A percentile compares a stretch with the other conserved stretches of the same genome.
phyloP scores from a whole-genome alignment of 352 stramenopile species.

The Phytophthora vignae region DNA sequence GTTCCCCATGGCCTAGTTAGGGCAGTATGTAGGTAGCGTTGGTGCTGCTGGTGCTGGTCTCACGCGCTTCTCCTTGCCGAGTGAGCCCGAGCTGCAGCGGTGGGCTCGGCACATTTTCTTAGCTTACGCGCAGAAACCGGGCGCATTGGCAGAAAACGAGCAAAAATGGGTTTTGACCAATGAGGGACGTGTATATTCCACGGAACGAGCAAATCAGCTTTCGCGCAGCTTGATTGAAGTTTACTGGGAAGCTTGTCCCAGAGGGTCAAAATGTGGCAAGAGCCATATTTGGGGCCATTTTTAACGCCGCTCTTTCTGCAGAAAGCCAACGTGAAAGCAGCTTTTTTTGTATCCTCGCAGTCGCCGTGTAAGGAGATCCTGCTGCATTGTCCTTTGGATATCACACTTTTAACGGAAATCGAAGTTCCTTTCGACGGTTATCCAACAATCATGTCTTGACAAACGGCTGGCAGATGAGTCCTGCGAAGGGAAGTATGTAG shows the following conservation, averaged over 20 bases:
- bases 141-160: background rate
- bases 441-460: too few species aligned
- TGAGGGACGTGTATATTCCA: background rate
- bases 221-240: slow-evolving; percentile 15
- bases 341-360: too few species aligned
- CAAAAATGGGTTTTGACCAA: background rate
- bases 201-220: slow-evolving; percentile 1
- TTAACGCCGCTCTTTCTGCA: too few species aligned
- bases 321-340: too few species aligned
- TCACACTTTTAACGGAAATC: too few species aligned
- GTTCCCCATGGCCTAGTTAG: slow-evolving; percentile 69
- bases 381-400: too few species aligned
- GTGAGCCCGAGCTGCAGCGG: slow-evolving; percentile 11
- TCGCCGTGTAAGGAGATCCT: too few species aligned
- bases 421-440: too few species aligned
- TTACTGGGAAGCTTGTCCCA: slow-evolving; percentile 11
- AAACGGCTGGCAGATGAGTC: too few species aligned
- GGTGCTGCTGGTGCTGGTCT: background rate
- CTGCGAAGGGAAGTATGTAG: too few species aligned
- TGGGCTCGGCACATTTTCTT: slow-evolving; percentile 31
- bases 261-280: background rate
- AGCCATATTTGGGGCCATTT: too few species aligned
- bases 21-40: too few species aligned
- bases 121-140: slow-evolving; percentile 23
- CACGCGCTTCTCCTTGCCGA: slow-evolving; percentile 23